Base-by-base conservation (phyloP, 352 stramenopile genomes). In the Globisporangium recalcitrans region DNA sequence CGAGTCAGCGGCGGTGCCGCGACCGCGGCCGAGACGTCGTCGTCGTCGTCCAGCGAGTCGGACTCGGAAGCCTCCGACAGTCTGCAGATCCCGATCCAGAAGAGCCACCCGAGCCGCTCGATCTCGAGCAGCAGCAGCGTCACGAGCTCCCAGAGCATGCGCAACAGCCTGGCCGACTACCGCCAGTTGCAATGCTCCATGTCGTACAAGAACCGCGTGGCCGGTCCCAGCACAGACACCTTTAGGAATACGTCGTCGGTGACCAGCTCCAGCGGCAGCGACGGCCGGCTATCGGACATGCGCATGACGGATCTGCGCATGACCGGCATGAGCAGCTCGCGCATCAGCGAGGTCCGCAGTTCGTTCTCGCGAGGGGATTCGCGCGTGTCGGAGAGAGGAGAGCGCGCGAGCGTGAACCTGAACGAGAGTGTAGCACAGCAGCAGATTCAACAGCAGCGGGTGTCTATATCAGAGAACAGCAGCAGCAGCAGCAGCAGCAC, bases 131-230 rank as follows among this genome's bases (percentile, higher is more conserved):
- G 29, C 59, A 67, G 51, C 49, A 70, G 59, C 52, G 60, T 49
- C 38, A 13, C 58, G 29, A 63, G 58, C 26, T 58, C 63, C 19
- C 59, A 67, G 52, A 54, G 58, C 38, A 65, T 65, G 60, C 47
- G 47, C 53, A 70, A 55, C 58, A 70, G 57, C 48, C 73, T 94
- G 42, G 82, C 79, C 0, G 78, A 87, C 51, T 94, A 89, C 65
- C 73, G 78, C 4, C 82, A 94, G 69, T 72, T 94, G 27, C 79
- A 78, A 53, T 91, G 79, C 69, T 93, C 83, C 51, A 94, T 94
- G 85, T 86, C 74, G 29, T 94, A 94, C 75, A 94, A 92, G 72
- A 94, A 92, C 71, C 85, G 83, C 46, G 62, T 72, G 16, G 49
- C 22, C 8, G 49, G 27, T 19, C 14, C n/a, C 26, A 70, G 49